Evolutionary conservation across 1,284 basidiomycete genomes (phyloP).

Genomic region (Ustilago tritici): DNA sequence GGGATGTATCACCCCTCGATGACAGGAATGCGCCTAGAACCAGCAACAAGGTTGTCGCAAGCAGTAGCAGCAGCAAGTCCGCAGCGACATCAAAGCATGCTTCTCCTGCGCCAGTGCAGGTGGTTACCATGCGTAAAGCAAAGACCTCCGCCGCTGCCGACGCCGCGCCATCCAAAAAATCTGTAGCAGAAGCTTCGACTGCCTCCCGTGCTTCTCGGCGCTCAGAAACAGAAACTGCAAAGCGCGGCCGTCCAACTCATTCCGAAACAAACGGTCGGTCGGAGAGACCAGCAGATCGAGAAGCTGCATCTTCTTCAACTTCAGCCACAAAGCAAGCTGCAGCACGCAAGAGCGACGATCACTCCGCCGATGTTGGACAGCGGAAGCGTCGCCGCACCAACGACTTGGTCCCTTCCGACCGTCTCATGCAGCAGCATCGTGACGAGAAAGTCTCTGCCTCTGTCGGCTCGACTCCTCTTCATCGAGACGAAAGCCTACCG

Average conservation of each 20-base stretch:
- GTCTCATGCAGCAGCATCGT: conserved; percentile 1
- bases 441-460: conserved; percentile 5
- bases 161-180: neutral
- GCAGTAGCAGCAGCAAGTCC: neutral
- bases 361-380: conserved; percentile 7
- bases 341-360: conserved; percentile 11
- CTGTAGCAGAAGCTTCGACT: neutral
- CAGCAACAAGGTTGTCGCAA: neutral
- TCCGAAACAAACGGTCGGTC: neutral
- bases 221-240: neutral
- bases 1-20: neutral
- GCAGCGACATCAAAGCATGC: neutral
- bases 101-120: conserved; percentile 16
- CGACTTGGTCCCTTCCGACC: conserved; percentile 20
- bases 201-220: neutral
- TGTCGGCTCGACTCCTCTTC: neutral
- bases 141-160: conserved; percentile 8
- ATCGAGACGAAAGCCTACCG: conserved; percentile 1
- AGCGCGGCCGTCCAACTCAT: neutral
- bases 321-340: conserved; percentile 12
- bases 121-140: conserved; percentile 33
- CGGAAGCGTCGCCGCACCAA: conserved; percentile 45
- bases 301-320: neutral
- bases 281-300: conserved; percentile 6
- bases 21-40: neutral